A percentile compares a stretch with the other conserved stretches of the same genome.
Evolutionary conservation across 495 filamentous ascomycete species (phyloP).

Genomic region (Aspergillus sclerotiicarbonarius): DNA sequence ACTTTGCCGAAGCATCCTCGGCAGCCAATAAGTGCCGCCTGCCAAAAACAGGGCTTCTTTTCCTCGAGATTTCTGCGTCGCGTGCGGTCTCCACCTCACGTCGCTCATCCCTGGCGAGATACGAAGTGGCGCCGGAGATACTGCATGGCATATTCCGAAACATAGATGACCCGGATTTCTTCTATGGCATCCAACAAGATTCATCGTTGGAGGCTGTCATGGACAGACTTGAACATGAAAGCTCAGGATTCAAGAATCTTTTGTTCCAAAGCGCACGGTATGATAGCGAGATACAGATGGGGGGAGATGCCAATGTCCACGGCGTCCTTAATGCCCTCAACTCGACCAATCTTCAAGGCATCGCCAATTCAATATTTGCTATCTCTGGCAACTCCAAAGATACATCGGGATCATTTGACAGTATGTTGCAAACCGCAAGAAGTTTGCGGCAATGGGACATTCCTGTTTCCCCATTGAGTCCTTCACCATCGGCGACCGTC

Average conservation of each 20-base stretch:
- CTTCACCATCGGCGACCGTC: constrained; percentile 62
- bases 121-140: constrained; percentile 60
- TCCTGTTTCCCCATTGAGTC: constrained; percentile 61
- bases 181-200: constrained; percentile 86
- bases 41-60: constrained; percentile 80
- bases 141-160: constrained; percentile 81
- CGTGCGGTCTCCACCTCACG: constrained; percentile 56
- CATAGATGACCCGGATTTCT: constrained; percentile 92
- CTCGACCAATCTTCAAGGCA: constrained; percentile 46
- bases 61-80: constrained; percentile 70
- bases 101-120: constrained; percentile 61
- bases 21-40: constrained; percentile 81
- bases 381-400: constrained; percentile 27
- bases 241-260: constrained; percentile 81
- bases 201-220: constrained; percentile 73
- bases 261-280: constrained; percentile 89
- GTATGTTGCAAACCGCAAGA: constrained; percentile 75
- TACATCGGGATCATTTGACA: constrained; percentile 52
- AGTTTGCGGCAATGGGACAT: constrained; percentile 93
- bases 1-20: constrained; percentile 66
- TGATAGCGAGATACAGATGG: constrained; percentile 72
- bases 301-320: constrained; percentile 45
- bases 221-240: constrained; percentile 85
- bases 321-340: constrained; percentile 45
- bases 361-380: constrained; percentile 46